These are phyloP conservation scores for Iodosphaeria phyllophila DNA, from an alignment of 2,329 filamentous ascomycete genomes.

Conservation along the genomic window DNA sequence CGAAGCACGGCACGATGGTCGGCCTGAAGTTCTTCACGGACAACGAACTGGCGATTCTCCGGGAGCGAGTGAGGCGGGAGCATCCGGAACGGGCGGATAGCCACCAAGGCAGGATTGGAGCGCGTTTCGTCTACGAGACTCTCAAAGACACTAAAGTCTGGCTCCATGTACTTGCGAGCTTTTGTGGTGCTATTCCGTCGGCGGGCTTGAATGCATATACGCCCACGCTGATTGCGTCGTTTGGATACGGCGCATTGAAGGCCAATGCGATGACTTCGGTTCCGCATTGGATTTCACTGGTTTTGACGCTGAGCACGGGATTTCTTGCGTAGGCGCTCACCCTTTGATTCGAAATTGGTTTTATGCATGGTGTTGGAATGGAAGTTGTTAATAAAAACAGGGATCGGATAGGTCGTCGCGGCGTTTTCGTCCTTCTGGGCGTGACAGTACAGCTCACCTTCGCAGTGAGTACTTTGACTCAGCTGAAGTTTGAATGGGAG, in stretches of 20 bases:
- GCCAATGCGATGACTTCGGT: constrained; percentile 2
- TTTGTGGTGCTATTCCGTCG: neutral
- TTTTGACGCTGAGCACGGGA: neutral
- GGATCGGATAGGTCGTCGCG: neutral
- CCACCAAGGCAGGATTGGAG: neutral
- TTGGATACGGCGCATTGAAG: constrained; percentile 1
- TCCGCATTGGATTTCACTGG: neutral
- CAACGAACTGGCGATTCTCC: neutral
- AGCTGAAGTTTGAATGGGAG: neutral
- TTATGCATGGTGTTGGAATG: no score
- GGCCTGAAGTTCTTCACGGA: neutral
- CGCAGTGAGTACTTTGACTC: neutral
- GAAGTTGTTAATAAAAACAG: neutral
- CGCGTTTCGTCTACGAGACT: neutral
- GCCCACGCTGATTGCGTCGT: constrained; percentile 1
- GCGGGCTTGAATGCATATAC: neutral
- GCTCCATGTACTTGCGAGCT: neutral
- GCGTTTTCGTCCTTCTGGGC: neutral
- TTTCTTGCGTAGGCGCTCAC: constrained; percentile 1
- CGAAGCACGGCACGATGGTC: neutral
- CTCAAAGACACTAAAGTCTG: constrained; percentile 1
- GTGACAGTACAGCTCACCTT: neutral
- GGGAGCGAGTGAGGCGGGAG: no score
- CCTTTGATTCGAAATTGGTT: neutral
- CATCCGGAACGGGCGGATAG: neutral